phyloP scores from a whole-genome alignment of 139 green algal species.

The Nannochloris sp. region DNA sequence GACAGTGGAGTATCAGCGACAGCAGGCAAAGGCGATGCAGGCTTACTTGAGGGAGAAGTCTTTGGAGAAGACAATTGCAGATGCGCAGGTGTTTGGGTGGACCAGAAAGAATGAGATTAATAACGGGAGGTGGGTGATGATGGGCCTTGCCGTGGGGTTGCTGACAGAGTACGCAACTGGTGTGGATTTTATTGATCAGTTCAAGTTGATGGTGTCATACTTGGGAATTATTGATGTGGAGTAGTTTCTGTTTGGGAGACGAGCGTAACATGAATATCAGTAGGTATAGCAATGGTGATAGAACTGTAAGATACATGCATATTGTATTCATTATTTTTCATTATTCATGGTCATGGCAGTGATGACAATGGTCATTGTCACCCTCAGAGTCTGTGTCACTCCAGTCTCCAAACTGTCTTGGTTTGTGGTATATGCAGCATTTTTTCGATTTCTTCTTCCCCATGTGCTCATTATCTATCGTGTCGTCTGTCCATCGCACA shows the following conservation, averaged over 20 bases:
- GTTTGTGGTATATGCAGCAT: slow-evolving; percentile 82
- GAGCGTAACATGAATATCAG: too few species aligned
- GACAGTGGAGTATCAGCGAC: slow-evolving; percentile 81
- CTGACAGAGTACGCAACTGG: slow-evolving; percentile 96
- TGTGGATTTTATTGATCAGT: slow-evolving; percentile 81
- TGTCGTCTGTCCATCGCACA: slow-evolving; percentile 64
- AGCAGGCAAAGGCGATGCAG: slow-evolving; percentile 82
- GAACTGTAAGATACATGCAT: too few species aligned
- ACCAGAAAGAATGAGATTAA: slow-evolving; percentile 82
- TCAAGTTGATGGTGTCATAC: slow-evolving; percentile 48
- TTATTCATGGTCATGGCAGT: neutral
- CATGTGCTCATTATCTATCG: slow-evolving; percentile 65
- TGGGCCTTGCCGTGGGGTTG: slow-evolving; percentile 82
- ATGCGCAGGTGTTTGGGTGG: slow-evolving; percentile 76
- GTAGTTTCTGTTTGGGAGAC: too few species aligned
- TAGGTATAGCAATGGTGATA: too few species aligned
- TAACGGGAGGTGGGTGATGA: slow-evolving; percentile 97
- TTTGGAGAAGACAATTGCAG: slow-evolving; percentile 20
- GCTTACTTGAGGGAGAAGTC: slow-evolving; percentile 74
- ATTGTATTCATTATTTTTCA: too few species aligned
- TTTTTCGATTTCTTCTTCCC: slow-evolving; percentile 71
- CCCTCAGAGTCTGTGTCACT: slow-evolving; percentile 49
- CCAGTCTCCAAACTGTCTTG: slow-evolving; percentile 74
- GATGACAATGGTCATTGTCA: slow-evolving; percentile 21
- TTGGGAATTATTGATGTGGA: slow-evolving; percentile 20